phyloP scores from a whole-genome alignment of 169 alveolate genomes.

The Neospora caninum region DNA sequence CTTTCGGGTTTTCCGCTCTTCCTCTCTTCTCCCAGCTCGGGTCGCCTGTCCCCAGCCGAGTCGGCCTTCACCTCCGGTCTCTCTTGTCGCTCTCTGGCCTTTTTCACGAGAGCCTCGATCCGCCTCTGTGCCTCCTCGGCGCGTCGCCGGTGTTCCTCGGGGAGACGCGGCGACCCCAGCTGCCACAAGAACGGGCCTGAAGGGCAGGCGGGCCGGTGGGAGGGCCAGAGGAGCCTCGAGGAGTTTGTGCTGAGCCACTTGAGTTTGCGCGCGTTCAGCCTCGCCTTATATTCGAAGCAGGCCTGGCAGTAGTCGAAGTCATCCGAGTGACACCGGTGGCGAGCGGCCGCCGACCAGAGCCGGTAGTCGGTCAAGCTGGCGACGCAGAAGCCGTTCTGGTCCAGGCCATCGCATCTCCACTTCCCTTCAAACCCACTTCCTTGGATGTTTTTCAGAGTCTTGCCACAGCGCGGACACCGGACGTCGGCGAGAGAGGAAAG shows the following conservation, averaged over 20 bases:
- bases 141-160: not conserved
- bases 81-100: not conserved
- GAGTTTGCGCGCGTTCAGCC: constrained; percentile 38
- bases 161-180: not conserved
- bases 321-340: constrained; percentile 59
- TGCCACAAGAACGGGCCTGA: constrained; percentile 37
- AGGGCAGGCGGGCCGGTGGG: constrained; percentile 32
- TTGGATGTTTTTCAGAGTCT: not conserved
- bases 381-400: constrained; percentile 40
- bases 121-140: not conserved
- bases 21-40: not conserved
- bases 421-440: constrained; percentile 49
- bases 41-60: too few relatives aligned
- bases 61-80: not conserved
- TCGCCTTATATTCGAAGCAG: constrained; percentile 45
- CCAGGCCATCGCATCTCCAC: constrained; percentile 67
- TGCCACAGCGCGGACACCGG: constrained; percentile 62
- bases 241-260: not conserved
- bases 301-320: constrained; percentile 67
- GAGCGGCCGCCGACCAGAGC: constrained; percentile 46
- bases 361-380: constrained; percentile 60
- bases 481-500: not conserved
- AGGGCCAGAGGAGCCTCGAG: constrained; percentile 11
- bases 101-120: not conserved
- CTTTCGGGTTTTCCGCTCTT: not conserved